phyloP scores from a whole-genome alignment of 768 basidiomycete genomes.

The Rhodotorula taiwanensis region DNA sequence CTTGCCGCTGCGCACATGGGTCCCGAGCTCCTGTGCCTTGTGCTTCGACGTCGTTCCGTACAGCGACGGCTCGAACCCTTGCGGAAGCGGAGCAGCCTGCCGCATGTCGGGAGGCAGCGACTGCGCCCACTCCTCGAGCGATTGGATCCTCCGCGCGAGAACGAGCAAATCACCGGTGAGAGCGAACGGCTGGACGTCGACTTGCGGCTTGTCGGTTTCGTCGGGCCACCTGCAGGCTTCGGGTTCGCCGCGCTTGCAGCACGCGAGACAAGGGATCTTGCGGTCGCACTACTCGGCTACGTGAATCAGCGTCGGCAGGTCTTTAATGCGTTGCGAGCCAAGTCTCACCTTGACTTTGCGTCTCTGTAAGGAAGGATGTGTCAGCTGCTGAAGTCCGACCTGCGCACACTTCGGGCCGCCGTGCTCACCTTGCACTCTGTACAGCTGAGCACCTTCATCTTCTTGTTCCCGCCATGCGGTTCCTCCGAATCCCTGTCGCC shows the following conservation, averaged over 20 bases:
- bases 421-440: constrained; percentile 28
- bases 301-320: neutral
- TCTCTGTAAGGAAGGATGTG: constrained; percentile 1
- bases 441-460: constrained; percentile 21
- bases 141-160: constrained; percentile 22
- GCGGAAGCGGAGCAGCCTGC: neutral
- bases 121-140: constrained; percentile 26
- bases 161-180: constrained; percentile 25
- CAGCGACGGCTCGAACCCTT: neutral
- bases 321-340: accelerated
- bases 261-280: constrained; percentile 25
- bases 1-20: neutral
- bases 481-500: neutral
- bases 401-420: too few species aligned
- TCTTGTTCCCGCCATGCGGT: neutral
- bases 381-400: neutral
- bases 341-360: constrained; percentile 28
- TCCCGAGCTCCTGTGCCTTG: neutral
- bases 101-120: constrained; percentile 14
- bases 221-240: constrained; percentile 9
- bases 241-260: constrained; percentile 25
- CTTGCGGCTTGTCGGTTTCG: neutral
- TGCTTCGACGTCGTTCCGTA: constrained; percentile 3
- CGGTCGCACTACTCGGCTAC: neutral
- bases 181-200: constrained; percentile 29